Conservation (phyloP, 2,329 filamentous ascomycete genomes). For the Dactylellina cionopaga region DNA sequence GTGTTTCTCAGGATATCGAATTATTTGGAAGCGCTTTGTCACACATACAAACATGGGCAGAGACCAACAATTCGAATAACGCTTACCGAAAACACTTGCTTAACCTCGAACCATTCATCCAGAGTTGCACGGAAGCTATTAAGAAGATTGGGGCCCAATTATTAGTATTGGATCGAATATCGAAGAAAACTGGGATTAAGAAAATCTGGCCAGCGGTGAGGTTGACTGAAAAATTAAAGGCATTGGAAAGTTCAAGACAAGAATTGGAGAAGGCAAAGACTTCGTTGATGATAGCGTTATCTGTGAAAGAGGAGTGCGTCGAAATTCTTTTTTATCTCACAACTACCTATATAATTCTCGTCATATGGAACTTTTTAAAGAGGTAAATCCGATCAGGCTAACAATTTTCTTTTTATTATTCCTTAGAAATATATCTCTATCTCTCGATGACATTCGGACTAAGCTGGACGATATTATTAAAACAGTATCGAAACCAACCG, state of each 20-base stretch:
- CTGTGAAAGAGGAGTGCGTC: neutral
- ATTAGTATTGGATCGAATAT: neutral
- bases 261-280: constrained; percentile 3
- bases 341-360: neutral
- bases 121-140: neutral
- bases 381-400: no score
- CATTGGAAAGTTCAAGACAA: neutral
- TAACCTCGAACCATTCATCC: neutral
- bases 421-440: neutral
- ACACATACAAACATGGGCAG: neutral
- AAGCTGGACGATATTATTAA: neutral
- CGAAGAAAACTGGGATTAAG: neutral
- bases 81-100: neutral
- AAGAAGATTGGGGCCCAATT: constrained; percentile 2
- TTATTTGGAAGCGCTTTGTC: neutral
- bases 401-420: neutral
- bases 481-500: neutral
- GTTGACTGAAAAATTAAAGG: neutral
- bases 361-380: neutral
- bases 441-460: neutral
- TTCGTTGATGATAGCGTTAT: neutral
- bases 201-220: neutral
- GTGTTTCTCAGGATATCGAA: constrained; percentile 9
- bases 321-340: neutral
- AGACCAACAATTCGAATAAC: neutral